Evolutionary conservation across 306 rosid species (phyloP).

Genomic region (Prunus dulcis): DNA sequence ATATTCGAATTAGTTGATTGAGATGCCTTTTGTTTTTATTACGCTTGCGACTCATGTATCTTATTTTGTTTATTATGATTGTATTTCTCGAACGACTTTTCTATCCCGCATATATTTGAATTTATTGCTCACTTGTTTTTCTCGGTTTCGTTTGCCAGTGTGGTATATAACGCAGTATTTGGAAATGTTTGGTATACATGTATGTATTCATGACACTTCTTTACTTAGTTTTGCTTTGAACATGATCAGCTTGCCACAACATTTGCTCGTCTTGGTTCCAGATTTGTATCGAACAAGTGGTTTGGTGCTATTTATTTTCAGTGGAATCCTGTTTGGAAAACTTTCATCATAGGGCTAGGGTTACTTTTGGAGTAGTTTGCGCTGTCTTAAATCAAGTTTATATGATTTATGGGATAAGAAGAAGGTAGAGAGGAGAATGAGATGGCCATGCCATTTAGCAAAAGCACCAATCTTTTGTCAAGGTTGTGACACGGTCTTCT

Average conservation of each 20-base stretch:
- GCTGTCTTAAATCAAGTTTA: not conserved
- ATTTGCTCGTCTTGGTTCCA: slow-evolving; percentile 26
- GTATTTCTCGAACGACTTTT: too few species aligned
- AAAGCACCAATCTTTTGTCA: not conserved
- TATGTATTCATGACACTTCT: not conserved
- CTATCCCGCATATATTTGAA: too few species aligned
- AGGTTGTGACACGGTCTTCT: fast-evolving
- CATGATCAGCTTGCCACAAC: slow-evolving; percentile 11
- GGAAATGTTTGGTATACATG: too few species aligned
- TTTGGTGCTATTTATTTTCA: slow-evolving; percentile 79
- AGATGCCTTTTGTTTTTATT: too few species aligned
- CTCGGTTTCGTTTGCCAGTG: too few species aligned
- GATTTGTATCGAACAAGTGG: slow-evolving; percentile 97
- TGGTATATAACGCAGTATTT: too few species aligned
- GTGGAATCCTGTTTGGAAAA: slow-evolving; percentile 78
- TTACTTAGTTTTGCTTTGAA: slow-evolving; percentile 9
- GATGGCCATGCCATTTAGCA: slow-evolving; percentile 69
- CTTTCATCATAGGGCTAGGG: slow-evolving; percentile 42
- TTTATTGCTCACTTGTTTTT: too few species aligned
- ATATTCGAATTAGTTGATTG: too few species aligned
- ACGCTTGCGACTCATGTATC: too few species aligned
- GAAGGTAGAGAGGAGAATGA: slow-evolving; percentile 21
- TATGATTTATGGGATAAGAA: not conserved
- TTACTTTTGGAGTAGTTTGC: not conserved
- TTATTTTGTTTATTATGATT: too few species aligned